These are phyloP conservation scores for Hypoxylon rickii DNA, from an alignment of 495 filamentous ascomycete species.

Conservation along the genomic window DNA sequence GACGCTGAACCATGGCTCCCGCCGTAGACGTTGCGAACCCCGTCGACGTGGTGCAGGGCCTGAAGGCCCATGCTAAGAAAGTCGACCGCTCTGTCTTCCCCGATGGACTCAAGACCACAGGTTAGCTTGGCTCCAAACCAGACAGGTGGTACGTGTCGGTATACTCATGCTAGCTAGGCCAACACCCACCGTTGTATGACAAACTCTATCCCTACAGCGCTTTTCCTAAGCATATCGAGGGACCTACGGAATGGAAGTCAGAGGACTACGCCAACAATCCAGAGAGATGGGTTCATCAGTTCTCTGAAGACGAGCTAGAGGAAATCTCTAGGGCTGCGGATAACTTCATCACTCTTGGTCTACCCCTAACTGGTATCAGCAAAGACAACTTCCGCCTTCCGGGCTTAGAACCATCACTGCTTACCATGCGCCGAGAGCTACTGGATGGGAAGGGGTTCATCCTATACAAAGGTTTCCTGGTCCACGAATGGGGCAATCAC, in stretches of 20 bases:
- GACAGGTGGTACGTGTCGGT: background rate
- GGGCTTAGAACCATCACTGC: conserved; percentile 59
- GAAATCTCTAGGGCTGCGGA: conserved; percentile 73
- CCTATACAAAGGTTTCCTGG: conserved; percentile 84
- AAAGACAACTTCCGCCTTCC: conserved; percentile 73
- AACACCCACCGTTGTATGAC: conserved; percentile 74
- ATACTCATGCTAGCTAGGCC: conserved; percentile 53
- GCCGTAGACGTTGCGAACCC: conserved; percentile 27
- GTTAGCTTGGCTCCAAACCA: conserved; percentile 12
- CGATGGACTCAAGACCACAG: conserved; percentile 53
- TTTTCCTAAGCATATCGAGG: conserved; percentile 75
- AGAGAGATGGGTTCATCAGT: conserved; percentile 76
- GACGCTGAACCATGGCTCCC: conserved; percentile 35
- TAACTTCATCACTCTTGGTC: conserved; percentile 63
- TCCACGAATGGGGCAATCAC: conserved; percentile 71
- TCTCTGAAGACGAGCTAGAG: conserved; percentile 66
- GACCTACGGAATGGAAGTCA: conserved; percentile 77
- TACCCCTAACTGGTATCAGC: conserved; percentile 74
- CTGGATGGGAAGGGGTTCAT: conserved; percentile 87
- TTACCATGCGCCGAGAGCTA: conserved; percentile 66
- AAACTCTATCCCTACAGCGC: conserved; percentile 67
- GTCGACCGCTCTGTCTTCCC: conserved; percentile 49
- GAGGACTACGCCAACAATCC: conserved; percentile 72
- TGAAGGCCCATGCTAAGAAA: conserved; percentile 30
- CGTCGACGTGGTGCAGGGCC: conserved; percentile 26